A percentile compares a stretch with the other conserved stretches of the same genome.
phyloP scores from a whole-genome alignment of 257 asterid species.

The Solanum microdontum region DNA sequence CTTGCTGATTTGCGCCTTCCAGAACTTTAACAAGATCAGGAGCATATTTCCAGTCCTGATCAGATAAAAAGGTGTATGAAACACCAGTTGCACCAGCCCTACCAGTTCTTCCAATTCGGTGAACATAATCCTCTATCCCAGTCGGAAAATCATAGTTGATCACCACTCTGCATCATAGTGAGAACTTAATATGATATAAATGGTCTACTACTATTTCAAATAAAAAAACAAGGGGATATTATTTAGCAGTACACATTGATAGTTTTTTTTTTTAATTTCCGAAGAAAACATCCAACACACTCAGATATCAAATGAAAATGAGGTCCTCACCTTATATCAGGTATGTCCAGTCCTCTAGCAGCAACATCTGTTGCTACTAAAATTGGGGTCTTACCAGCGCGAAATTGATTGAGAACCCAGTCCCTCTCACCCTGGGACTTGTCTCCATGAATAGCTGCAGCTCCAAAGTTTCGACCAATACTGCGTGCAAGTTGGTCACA shows the following conservation, averaged over 20 bases:
- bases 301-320: not conserved
- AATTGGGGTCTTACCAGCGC: conserved; percentile 72
- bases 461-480: conserved; percentile 79
- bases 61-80: conserved; percentile 77
- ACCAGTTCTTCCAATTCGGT: conserved; percentile 95
- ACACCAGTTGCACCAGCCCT: conserved; percentile 97
- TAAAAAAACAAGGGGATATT: not conserved
- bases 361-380: conserved; percentile 98
- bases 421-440: conserved; percentile 91
- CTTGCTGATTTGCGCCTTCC: conserved; percentile 94
- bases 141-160: conserved; percentile 84
- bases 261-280: not conserved
- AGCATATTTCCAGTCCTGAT: conserved; percentile 91
- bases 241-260: not conserved
- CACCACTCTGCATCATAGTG: conserved; percentile 48
- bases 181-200: not conserved
- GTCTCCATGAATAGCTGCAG: conserved; percentile 97
- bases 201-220: not conserved
- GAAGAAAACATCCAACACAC: not conserved
- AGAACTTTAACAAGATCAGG: conserved; percentile 71
- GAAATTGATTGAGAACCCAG: conserved; percentile 87
- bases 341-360: conserved; percentile 90
- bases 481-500: conserved; percentile 80
- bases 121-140: conserved; percentile 94
- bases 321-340: conserved; percentile 61